phyloP scores from a whole-genome alignment of 495 filamentous ascomycete genomes.

The Aspergillus haitiensis region DNA sequence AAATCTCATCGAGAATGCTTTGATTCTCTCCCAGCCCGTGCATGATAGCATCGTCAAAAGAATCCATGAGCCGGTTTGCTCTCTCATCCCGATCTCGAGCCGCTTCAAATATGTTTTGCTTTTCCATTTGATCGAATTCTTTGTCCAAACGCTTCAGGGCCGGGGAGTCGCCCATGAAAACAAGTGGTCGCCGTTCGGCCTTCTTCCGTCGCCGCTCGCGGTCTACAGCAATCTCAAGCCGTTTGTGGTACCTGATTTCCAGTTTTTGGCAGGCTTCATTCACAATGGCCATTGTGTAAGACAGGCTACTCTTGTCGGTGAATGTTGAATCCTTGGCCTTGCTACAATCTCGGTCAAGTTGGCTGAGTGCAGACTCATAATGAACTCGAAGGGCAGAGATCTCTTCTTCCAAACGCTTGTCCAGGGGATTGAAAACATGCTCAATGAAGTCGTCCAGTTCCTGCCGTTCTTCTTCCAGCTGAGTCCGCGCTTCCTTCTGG shows the following conservation, averaged over 20 bases:
- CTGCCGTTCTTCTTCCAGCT: constrained; percentile 55
- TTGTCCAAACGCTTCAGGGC: constrained; percentile 50
- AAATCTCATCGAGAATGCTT: constrained; percentile 51
- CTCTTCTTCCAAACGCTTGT: constrained; percentile 52
- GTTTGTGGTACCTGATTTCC: constrained; percentile 53
- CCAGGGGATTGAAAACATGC: constrained; percentile 54
- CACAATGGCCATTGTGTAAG: constrained; percentile 48
- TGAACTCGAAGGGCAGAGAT: constrained; percentile 52
- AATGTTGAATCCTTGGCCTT: constrained; percentile 32
- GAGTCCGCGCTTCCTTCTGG: constrained; percentile 51
- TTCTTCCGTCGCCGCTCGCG: constrained; percentile 54
- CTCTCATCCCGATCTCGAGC: constrained; percentile 51
- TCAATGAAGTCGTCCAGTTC: constrained; percentile 55
- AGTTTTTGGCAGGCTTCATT: constrained; percentile 49
- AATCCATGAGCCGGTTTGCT: constrained; percentile 54
- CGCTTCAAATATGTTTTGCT: constrained; percentile 50
- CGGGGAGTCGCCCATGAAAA: constrained; percentile 51
- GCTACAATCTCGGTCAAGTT: constrained; percentile 46
- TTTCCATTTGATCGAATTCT: constrained; percentile 57
- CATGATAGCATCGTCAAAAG: constrained; percentile 54
- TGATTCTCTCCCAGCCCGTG: constrained; percentile 55
- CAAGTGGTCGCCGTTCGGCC: constrained; percentile 51
- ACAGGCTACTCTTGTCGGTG: constrained; percentile 38
- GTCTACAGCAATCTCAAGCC: constrained; percentile 51
- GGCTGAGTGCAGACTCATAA: constrained; percentile 47